Evolutionary conservation across 2,329 filamentous ascomycete genomes (phyloP).

Genomic region (Nemania abortiva): DNA sequence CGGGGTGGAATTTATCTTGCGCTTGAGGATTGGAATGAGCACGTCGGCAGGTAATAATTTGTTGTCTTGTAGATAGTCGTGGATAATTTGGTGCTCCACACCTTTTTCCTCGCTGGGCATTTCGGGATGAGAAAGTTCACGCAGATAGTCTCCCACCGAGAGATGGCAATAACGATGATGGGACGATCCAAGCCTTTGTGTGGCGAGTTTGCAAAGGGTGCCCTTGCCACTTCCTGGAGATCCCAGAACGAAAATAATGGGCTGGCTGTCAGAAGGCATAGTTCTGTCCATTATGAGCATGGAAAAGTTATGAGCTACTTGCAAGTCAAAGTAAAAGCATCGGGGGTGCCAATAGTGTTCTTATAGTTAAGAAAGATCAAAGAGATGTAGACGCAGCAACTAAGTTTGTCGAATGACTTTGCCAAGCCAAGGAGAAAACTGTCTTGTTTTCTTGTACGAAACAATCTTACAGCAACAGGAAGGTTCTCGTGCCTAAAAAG

Average conservation of each 20-base stretch:
- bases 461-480: no score
- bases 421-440: no score
- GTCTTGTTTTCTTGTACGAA: no score
- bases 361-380: no score
- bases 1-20: slow-evolving; percentile 27
- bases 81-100: slow-evolving; percentile 28
- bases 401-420: no score
- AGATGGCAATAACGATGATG: slow-evolving; percentile 29
- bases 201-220: slow-evolving; percentile 36
- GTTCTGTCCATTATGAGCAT: slow-evolving; percentile 22
- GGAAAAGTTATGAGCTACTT: not conserved
- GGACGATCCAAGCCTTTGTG: not conserved
- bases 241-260: slow-evolving; percentile 43
- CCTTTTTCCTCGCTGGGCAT: not conserved
- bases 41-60: slow-evolving; percentile 35
- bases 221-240: slow-evolving; percentile 43
- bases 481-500: no score
- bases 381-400: no score
- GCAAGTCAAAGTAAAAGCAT: no score
- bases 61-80: slow-evolving; percentile 25
- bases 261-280: not conserved
- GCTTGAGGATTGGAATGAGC: slow-evolving; percentile 35
- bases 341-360: no score
- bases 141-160: slow-evolving; percentile 41
- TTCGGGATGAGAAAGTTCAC: slow-evolving; percentile 28